phyloP scores from a whole-genome alignment of 495 filamentous ascomycete genomes.

The Podospora australis region DNA sequence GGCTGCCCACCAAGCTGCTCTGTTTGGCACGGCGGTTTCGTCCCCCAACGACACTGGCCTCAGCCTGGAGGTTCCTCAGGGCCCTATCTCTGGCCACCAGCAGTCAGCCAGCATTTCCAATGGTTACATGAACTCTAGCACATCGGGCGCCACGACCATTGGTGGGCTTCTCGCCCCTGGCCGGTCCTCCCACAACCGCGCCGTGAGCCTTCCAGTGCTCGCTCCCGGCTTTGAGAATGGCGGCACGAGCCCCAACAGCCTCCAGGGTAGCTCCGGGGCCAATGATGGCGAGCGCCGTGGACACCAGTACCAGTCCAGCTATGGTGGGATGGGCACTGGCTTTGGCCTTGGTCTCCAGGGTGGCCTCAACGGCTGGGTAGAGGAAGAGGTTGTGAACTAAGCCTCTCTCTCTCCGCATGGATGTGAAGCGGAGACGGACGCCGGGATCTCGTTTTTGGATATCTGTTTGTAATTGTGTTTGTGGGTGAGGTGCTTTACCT shows the following conservation, averaged over 20 bases:
- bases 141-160: conserved; percentile 58
- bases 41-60: conserved; percentile 45
- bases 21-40: conserved; percentile 52
- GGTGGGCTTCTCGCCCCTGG: conserved; percentile 71
- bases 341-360: conserved; percentile 47
- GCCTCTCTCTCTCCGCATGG: too few species aligned
- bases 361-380: conserved; percentile 49
- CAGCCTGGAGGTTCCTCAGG: conserved; percentile 49
- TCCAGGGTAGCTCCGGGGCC: conserved; percentile 31
- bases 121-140: conserved; percentile 41
- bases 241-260: conserved; percentile 39
- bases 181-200: conserved; percentile 71
- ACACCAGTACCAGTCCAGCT: conserved; percentile 51
- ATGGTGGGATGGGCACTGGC: conserved; percentile 44
- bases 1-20: conserved; percentile 52
- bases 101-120: conserved; percentile 57
- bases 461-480: conserved; percentile 10
- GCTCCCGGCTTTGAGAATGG: conserved; percentile 48
- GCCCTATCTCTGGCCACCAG: conserved; percentile 50
- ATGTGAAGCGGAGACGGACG: background rate
- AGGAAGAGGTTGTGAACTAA: conserved; percentile 50
- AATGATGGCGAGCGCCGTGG: conserved; percentile 42
- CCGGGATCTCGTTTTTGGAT: background rate
- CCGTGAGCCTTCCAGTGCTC: conserved; percentile 72
- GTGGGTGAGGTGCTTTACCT: conserved; percentile 4